Base-by-base conservation (phyloP, 441 rosid genomes). In the Erodium texanum region DNA sequence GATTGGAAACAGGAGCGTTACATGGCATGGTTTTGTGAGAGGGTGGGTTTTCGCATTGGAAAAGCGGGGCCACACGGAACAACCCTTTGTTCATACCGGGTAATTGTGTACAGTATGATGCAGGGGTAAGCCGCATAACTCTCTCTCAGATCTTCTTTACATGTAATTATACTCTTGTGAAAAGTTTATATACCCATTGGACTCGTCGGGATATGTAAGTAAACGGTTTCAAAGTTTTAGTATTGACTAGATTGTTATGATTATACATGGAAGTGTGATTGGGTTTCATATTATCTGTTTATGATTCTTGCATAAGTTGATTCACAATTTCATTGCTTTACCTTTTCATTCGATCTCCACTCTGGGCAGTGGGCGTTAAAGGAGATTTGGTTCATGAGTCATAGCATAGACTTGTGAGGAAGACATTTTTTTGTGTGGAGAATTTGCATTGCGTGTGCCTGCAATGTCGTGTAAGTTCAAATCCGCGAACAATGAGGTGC, bases 121-220 rank as follows among this genome's bases (percentile, higher is more conserved):
- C 62, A 56, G 24, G 68, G 77, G 76, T 32, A 65, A 71, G 10
- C 70, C 63, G 62, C 18, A 56, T 56, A 19, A 56, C 62, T 62
- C 79, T 86, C 85, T 82, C 85, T 82, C 78, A 54, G 77, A 83
- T 73, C 69, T 64, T 79, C 82, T 79, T 58, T 81, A 81, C 79
- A 75, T 87, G 89, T 85, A 84, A 81, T 71, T 74, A 48, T 74
- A 80, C 84, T 75, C 84, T 77, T 20, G 19, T 56, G 23, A 32
- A 56, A 22, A 56, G 7, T 8, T 10, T 56, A n/a, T 19, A 19
- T 56, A 56, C 62, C 62, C 27, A 18, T 54, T 54, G 12, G 19
- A 18, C 12, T 9, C 18, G 3, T 43, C 15, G 3, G 14, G 24
- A 56, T 12, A 2, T 56, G 62, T 56, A 56, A 56, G 19, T 56